Conservation (phyloP, 192 early-diverging fungal species). For the Ramicandelaber brevisporus region DNA sequence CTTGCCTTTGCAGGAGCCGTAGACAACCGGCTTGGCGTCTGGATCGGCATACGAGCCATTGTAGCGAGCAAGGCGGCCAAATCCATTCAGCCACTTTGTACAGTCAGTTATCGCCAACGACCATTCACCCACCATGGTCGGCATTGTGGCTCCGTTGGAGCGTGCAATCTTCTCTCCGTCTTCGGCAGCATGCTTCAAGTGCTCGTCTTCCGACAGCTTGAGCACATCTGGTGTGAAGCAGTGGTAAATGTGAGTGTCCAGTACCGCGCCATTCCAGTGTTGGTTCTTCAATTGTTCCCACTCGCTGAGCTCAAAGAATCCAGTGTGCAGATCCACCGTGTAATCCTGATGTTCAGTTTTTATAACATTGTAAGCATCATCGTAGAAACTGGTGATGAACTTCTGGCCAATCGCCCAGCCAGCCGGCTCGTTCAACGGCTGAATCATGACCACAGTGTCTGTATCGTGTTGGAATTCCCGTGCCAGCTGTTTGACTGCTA, state of each 20-base stretch:
- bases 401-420: conserved; percentile 13
- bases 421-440: conserved; percentile 17
- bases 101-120: conserved; percentile 45
- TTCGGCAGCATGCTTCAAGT: conserved; percentile 10
- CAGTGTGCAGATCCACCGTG: conserved; percentile 16
- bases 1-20: conserved; percentile 24
- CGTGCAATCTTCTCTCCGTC: conserved; percentile 10
- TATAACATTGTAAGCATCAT: conserved; percentile 16
- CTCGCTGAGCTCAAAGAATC: conserved; percentile 15
- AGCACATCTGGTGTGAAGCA: conserved; percentile 18
- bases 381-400: conserved; percentile 14
- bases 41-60: conserved; percentile 24
- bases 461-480: conserved; percentile 18
- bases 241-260: conserved; percentile 25
- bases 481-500: conserved; percentile 21
- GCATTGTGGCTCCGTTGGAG: conserved; percentile 15
- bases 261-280: conserved; percentile 14
- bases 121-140: conserved; percentile 47
- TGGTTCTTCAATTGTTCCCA: conserved; percentile 10
- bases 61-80: conserved; percentile 26
- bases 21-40: conserved; percentile 10
- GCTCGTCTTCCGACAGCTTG: conserved; percentile 7
- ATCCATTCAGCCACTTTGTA: conserved; percentile 42
- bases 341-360: conserved; percentile 6
- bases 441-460: conserved; percentile 14